These are phyloP conservation scores for Cutaneotrichosporon sp. DNA, from an alignment of 1,284 basidiomycete species.

Conservation along the genomic window DNA sequence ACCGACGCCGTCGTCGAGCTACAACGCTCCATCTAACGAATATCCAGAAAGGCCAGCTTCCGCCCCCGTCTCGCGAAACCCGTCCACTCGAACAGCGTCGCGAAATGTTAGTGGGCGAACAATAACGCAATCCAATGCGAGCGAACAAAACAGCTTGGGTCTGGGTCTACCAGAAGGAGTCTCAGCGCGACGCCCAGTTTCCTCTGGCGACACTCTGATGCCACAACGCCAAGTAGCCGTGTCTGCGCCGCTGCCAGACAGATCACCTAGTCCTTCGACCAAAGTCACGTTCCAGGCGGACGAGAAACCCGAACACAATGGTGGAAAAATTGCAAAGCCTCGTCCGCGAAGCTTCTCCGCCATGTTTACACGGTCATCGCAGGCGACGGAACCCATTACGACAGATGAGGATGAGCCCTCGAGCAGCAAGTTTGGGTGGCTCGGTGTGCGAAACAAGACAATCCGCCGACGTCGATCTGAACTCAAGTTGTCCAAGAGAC, in stretches of 20 bases:
- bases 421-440: conserved; percentile 37
- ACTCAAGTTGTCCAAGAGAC: conserved; percentile 15
- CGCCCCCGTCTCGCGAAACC: conserved; percentile 15
- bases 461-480: conserved; percentile 34
- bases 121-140: too few species aligned
- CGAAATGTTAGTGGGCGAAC: background rate
- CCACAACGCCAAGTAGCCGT: conserved; percentile 22
- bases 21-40: background rate
- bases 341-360: conserved; percentile 36
- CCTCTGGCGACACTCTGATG: background rate
- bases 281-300: conserved; percentile 31
- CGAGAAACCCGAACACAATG: conserved; percentile 13
- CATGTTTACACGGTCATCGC: conserved; percentile 27
- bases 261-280: conserved; percentile 28
- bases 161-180: conserved; percentile 32
- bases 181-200: background rate
- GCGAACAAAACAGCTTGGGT: conserved; percentile 21
- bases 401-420: conserved; percentile 13
- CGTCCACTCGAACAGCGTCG: background rate
- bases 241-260: conserved; percentile 36
- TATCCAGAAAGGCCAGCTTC: conserved; percentile 13
- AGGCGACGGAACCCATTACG: conserved; percentile 2
- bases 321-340: conserved; percentile 20
- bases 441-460: conserved; percentile 33
- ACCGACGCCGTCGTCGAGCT: background rate